Evolutionary conservation across 1,284 basidiomycete species (phyloP).

Genomic region (Ustilago bromivora): DNA sequence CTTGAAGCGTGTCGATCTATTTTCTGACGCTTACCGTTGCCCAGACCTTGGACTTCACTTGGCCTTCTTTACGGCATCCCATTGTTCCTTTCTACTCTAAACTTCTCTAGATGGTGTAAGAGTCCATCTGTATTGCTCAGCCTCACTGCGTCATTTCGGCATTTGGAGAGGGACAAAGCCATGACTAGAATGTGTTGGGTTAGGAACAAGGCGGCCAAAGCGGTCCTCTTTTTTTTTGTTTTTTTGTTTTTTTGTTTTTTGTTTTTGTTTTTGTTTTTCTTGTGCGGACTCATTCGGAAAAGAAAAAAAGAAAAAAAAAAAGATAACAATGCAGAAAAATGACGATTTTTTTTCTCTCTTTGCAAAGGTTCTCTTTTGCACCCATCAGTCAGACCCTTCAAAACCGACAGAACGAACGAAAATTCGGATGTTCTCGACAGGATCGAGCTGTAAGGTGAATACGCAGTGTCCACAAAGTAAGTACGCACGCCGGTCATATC

Average conservation of each 20-base stretch:
- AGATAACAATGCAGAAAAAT: not conserved
- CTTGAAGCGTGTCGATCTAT: not conserved
- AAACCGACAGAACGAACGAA: not conserved
- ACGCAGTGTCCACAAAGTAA: not conserved
- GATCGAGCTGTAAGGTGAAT: not conserved
- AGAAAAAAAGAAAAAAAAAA: too few species aligned
- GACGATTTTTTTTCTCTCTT: not conserved
- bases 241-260: not conserved
- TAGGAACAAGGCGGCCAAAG: not conserved
- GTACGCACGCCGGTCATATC: not conserved
- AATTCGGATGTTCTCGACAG: not conserved
- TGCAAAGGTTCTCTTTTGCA: too few species aligned
- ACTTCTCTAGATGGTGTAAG: not conserved
- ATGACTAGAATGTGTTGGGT: not conserved
- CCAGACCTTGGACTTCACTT: slow-evolving; percentile 10
- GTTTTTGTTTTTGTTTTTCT: not conserved
- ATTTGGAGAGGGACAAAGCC: not conserved
- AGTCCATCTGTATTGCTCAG: not conserved
- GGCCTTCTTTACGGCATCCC: slow-evolving; percentile 8
- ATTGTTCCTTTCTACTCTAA: not conserved
- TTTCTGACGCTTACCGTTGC: slow-evolving; percentile 7
- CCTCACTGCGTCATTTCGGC: not conserved
- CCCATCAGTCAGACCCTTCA: not conserved
- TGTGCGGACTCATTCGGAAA: slow-evolving; percentile 2
- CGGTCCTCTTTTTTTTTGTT: not conserved